Base-by-base conservation (phyloP, 225 moss, liverwort and hornwort species). In the Sphagnum tenellum region DNA sequence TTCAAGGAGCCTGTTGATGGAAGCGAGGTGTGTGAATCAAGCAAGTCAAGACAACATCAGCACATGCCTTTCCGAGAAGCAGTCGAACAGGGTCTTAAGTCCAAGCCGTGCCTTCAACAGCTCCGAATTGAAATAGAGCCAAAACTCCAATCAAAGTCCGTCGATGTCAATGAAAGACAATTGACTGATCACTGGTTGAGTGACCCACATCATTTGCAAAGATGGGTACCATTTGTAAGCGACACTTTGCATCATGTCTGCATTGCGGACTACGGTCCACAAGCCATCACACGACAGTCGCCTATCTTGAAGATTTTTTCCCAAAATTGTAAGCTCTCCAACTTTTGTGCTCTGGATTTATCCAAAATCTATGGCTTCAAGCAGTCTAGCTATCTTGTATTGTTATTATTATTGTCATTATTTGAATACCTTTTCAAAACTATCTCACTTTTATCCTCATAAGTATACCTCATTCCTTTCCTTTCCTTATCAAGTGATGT, bases 201-300 rank as follows among this genome's bases (percentile, higher is more conserved):
- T 8, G 79, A 83, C 9, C 74, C 82, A 0, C 4, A n/a, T 2
- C 71, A 67, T 10, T 12, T 79, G 61, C 59, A 5, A 0, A 67
- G 65, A 61, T 83, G 82, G 79, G 2, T 83, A 3, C 4, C 8
- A 14, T 46, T 2, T 7, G 52, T 69, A 29, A 1, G 49, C 0
- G 50, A 0, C 0, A 64, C 55, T 56, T 67, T 83, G 7, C 5
- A 72, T n/a, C 76, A 76, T 63, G 3, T 83, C 2, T 83, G 82
- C 59, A 56, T 83, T 3, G 74, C 76, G 10, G 82, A 83, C 48
- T 83, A 83, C 11, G 82, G 82, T 3, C 82, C 76, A 69, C 82
- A 83, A 47, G 82, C 82, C 0, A 74, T 83, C 13, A 72, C 79
- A 79, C 79, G 74, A 4, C 50, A 65, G 48, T 73, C 82, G 2